Percentiles rank a stretch among this genome's conserved stretches.
These are phyloP conservation scores for Pelargonium myrrhifolium DNA, from an alignment of 441 rosid species.

Conservation along the genomic window DNA sequence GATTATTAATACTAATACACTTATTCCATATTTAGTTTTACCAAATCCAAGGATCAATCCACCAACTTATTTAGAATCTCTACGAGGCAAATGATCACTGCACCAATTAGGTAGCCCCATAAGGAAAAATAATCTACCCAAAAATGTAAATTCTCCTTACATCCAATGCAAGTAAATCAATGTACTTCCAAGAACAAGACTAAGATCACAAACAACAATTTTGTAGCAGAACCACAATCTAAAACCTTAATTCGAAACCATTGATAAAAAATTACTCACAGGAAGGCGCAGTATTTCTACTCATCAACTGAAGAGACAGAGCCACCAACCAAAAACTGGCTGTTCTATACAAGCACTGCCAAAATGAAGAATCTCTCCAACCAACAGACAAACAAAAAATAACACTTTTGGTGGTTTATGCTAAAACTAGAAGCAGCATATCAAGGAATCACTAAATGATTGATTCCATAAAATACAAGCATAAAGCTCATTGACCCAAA, in stretches of 20 bases:
- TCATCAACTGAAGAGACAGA: neutral
- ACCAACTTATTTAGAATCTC: too few relatives aligned
- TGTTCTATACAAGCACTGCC: neutral
- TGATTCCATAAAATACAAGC: too few relatives aligned
- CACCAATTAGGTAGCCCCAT: too few relatives aligned
- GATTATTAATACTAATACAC: neutral
- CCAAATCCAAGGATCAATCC: neutral
- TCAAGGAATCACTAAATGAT: too few relatives aligned
- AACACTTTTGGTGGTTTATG: neutral
- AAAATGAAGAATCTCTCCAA: neutral
- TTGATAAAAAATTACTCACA: neutral
- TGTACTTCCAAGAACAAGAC: too few relatives aligned
- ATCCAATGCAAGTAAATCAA: too few relatives aligned
- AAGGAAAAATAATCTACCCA: too few relatives aligned
- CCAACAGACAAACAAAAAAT: neutral
- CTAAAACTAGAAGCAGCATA: too few relatives aligned
- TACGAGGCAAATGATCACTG: too few relatives aligned
- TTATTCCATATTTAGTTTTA: neutral
- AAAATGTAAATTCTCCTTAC: too few relatives aligned
- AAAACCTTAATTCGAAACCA: neutral
- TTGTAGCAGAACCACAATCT: neutral
- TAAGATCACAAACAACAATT: neutral
- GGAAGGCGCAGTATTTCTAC: too few relatives aligned
- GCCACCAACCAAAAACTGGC: neutral
- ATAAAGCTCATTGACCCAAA: too few relatives aligned